Evolutionary conservation across 2,329 filamentous ascomycete species (phyloP).

Genomic region (Xylariales sp.): DNA sequence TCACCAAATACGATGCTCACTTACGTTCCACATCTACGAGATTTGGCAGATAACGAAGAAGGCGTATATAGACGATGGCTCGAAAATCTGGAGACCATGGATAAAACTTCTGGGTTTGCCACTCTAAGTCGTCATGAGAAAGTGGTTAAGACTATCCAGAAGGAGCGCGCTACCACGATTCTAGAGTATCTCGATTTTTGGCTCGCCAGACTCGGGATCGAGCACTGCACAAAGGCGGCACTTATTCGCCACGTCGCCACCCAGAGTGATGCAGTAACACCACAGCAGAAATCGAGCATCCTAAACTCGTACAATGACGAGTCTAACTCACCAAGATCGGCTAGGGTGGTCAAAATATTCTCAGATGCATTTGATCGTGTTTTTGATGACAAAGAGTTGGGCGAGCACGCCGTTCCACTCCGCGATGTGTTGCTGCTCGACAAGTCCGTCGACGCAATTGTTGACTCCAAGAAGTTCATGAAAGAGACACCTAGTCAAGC

Average conservation of each 20-base stretch:
- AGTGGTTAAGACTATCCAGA: constrained; percentile 59
- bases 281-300: constrained; percentile 65
- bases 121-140: constrained; percentile 65
- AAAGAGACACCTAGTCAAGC: constrained; percentile 57
- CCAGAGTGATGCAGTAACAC: constrained; percentile 61
- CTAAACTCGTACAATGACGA: constrained; percentile 61
- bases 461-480: constrained; percentile 65
- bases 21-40: constrained; percentile 69
- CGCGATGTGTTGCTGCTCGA: constrained; percentile 65
- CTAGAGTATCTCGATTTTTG: constrained; percentile 66
- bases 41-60: constrained; percentile 68
- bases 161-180: constrained; percentile 64
- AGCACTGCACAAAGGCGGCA: constrained; percentile 63
- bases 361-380: constrained; percentile 68
- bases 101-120: constrained; percentile 68
- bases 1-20: constrained; percentile 70
- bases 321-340: constrained; percentile 56
- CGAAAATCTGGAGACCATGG: constrained; percentile 67
- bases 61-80: constrained; percentile 67
- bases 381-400: constrained; percentile 56
- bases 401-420: constrained; percentile 58
- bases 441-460: constrained; percentile 64
- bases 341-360: constrained; percentile 61
- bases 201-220: constrained; percentile 62
- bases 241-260: constrained; percentile 66